A percentile compares a stretch with the other conserved stretches of the same genome.
phyloP scores from a whole-genome alignment of 192 early-diverging fungal genomes.

The Umbelopsis ramanniana region DNA sequence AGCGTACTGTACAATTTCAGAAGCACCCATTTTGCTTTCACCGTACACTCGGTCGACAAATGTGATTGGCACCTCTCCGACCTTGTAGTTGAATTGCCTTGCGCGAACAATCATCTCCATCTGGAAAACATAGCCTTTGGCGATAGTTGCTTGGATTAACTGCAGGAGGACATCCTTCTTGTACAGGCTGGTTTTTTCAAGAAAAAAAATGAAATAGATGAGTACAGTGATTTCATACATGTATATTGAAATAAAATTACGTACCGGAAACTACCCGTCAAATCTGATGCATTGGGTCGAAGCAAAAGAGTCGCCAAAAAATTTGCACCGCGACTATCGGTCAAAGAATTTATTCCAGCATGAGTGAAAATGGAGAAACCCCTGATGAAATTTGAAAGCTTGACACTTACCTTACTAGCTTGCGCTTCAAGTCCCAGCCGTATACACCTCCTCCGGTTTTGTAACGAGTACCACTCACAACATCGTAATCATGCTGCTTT shows the following conservation, averaged over 20 bases:
- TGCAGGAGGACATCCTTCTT: slow-evolving; percentile 86
- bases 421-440: slow-evolving; percentile 96
- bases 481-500: slow-evolving; percentile 81
- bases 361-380: background rate
- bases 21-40: slow-evolving; percentile 93
- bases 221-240: background rate
- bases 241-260: background rate
- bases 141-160: slow-evolving; percentile 87
- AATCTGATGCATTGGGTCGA: slow-evolving; percentile 88
- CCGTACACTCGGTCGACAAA: slow-evolving; percentile 99
- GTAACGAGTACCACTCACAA: slow-evolving; percentile 96
- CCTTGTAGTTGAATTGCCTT: slow-evolving; percentile 82
- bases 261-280: slow-evolving; percentile 93
- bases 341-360: background rate
- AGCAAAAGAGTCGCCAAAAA: slow-evolving; percentile 88
- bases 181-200: slow-evolving; percentile 66
- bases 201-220: background rate
- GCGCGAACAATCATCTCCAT: slow-evolving; percentile 99
- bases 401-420: slow-evolving; percentile 75
- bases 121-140: slow-evolving; percentile 99
- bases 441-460: slow-evolving; percentile 88
- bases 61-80: slow-evolving; percentile 95
- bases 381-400: background rate
- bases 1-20: slow-evolving; percentile 92
- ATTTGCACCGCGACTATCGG: slow-evolving; percentile 89